phyloP scores from a whole-genome alignment of 495 filamentous ascomycete species.

The Hyaloscypha finlandica region DNA sequence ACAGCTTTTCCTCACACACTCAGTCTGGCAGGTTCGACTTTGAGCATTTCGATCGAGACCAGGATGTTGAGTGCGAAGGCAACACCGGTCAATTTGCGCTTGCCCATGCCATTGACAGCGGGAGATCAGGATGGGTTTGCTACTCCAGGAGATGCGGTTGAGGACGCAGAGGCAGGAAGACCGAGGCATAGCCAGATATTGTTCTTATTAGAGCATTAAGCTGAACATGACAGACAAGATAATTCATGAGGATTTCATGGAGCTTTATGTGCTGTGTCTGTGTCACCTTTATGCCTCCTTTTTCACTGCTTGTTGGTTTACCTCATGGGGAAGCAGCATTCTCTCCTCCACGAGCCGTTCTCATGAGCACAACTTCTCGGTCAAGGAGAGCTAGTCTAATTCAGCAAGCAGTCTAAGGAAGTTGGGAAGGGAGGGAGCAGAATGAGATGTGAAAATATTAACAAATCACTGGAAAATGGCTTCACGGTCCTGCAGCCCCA shows the following conservation, averaged over 20 bases:
- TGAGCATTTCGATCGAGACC: neutral
- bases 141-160: slow-evolving; percentile 10
- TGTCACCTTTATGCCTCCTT: too few relatives aligned
- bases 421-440: too few relatives aligned
- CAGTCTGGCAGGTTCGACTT: neutral
- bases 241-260: too few relatives aligned
- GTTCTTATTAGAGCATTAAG: neutral
- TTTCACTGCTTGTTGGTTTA: too few relatives aligned
- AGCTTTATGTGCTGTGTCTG: too few relatives aligned
- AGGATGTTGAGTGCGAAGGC: slow-evolving; percentile 1
- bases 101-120: neutral
- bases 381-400: neutral
- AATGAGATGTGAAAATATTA: too few relatives aligned
- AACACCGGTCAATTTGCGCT: neutral
- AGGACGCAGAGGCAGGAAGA: slow-evolving; percentile 17
- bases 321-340: too few relatives aligned
- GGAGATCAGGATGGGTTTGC: neutral
- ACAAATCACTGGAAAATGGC: too few relatives aligned
- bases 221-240: too few relatives aligned
- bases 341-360: neutral
- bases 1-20: neutral
- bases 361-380: neutral
- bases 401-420: neutral
- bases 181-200: slow-evolving; percentile 1
- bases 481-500: neutral